Evolutionary conservation across 495 filamentous ascomycete species (phyloP), one percentile per base, ranked within the genome.

Genomic region (Aspergillus incahuasiensis): DNA sequence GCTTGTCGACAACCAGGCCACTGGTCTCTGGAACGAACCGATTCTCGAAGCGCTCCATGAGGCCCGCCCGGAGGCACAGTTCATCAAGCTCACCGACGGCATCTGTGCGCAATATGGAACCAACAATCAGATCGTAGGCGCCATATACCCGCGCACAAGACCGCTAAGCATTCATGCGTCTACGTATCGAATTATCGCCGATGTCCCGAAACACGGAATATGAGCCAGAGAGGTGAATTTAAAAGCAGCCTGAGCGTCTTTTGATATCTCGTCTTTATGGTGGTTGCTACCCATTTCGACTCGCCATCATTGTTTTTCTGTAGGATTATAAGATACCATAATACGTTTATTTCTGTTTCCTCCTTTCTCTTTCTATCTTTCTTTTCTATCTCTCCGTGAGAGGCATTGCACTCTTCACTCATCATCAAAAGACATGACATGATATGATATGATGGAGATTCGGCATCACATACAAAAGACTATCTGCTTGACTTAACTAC

Each of bases 1-100:
- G 56, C 69, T 88, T 13, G 66, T 72, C 13, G 68, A 81, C 56
- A 76, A 79, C 16, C 65, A 77, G 62, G 83, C 81, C 57, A 82
- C 79, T 1, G 86, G 86, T 11, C 76, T 90, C 1, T 90, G 86
- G 86, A 88, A 82, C 65, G 79, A 83, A 6, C 68, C 76, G 7
- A 89, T 88, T 52, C 66, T 88, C 3, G 71, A 77, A 19, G 71
- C 76, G 28, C 73, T 89, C 6, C 68, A 73, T 35, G 65, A 67
- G 21, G 73, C 77, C 16, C 77, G 85, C 20, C 83, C 86, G 0
- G 55, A 71, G 4, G 79, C 79, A 1, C 66, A 68, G 6, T 89
- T 80, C 61, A 70, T 80, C 47, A 79, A 85, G 56, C 76, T 85
- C 20, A 63, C 76, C 11, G 83, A 86, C 15, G 77, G 77, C 1